These are phyloP conservation scores for Iberis pinnata DNA, from an alignment of 345 rosid genomes.

Conservation along the genomic window DNA sequence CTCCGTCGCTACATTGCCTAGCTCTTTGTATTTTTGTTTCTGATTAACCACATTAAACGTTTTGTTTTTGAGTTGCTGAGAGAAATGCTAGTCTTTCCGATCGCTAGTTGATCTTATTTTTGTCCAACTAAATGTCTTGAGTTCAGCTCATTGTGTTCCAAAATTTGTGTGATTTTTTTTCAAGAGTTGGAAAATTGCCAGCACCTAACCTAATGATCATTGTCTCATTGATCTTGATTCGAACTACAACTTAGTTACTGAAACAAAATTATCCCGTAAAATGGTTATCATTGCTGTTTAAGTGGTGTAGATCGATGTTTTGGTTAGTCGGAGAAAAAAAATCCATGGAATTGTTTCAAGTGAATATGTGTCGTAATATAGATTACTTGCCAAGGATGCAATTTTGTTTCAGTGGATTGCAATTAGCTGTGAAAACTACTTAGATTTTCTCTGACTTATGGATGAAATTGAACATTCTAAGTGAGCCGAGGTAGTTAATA, in stretches of 20 bases:
- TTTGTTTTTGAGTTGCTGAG: neutral
- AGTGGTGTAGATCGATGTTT: neutral
- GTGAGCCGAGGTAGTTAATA: no score
- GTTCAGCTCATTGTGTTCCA: no score
- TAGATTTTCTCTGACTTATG: neutral
- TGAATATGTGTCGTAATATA: neutral
- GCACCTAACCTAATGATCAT: no score
- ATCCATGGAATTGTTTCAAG: neutral
- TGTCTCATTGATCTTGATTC: slow-evolving; percentile 6
- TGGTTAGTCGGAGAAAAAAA: neutral
- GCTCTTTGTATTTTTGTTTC: neutral
- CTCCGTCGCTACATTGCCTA: slow-evolving; percentile 15
- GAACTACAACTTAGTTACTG: neutral
- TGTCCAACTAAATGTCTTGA: neutral
- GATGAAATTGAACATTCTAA: slow-evolving; percentile 6
- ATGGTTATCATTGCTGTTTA: neutral
- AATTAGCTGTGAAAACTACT: neutral
- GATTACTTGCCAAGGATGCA: neutral
- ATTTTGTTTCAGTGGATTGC: slow-evolving; percentile 1
- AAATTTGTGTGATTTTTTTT: neutral
- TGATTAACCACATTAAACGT: no score
- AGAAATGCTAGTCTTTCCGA: neutral
- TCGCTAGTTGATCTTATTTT: neutral
- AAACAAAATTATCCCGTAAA: neutral
- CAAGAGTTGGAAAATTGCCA: neutral